Base-by-base conservation (phyloP, 192 early-diverging fungal species). In the Coemansia umbellata region DNA sequence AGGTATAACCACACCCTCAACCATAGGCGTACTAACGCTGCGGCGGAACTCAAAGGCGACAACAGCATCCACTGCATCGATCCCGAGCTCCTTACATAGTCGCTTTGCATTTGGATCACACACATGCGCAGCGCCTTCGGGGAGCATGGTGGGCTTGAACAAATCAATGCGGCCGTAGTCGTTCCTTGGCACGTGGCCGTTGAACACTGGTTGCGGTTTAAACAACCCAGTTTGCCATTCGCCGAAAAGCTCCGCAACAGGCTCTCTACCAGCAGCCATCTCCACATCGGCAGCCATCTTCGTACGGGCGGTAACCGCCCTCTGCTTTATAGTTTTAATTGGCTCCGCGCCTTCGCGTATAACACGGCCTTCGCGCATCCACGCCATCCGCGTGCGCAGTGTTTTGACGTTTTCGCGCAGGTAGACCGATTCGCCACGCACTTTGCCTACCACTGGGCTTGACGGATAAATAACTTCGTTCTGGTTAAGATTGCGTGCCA, bases 171-270 rank as follows among this genome's bases (percentile, higher is more conserved):
- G 82, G 7, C 93, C 93, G 69, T 84, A 96, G 8, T 63, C 47
- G 66, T 93, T 93, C 39, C 84, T 78, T 7, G 93, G 90, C 13
- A 97, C 85, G 22, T 62, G 81, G 8, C 93, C 93, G 19, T 90
- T 68, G 8, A 75, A 58, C 8, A 94, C 75, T 27, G 81, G 79
- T 33, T 78, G 71, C 0, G 91, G 71, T 19, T 64, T 44, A 63
- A 86, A 87, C 13, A 60, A 52, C 30, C 81, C 78, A 8, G 93
- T 96, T 69, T 98, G 93, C 93, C 92, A 96, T 48, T 86, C 84
- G 27, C 87, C 95, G 63, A 81, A 96, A 24, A 91, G 69, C 33
- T 41, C 54, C 3, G 35, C 15, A 0, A 44, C 44, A 11, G 42
- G 50, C 31, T 47, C 50, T 7, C 22, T 9, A 5, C 55, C 65